Conservation (phyloP, 2,329 filamentous ascomycete genomes). For the Fusarium virguliforme region DNA sequence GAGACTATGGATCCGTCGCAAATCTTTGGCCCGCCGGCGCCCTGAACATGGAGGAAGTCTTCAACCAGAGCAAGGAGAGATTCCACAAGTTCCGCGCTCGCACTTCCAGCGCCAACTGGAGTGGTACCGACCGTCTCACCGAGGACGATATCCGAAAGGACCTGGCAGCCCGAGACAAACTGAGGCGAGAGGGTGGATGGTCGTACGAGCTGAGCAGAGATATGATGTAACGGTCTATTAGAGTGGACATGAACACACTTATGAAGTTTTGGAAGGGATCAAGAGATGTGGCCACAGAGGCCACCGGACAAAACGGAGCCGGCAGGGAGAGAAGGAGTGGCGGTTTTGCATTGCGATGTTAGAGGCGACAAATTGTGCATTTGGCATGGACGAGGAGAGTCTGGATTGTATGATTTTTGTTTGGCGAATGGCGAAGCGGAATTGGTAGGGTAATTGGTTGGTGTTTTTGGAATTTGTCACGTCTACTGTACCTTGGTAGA, state of each 20-base stretch:
- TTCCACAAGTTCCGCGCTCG: constrained; percentile 90
- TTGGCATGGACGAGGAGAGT: constrained; percentile 33
- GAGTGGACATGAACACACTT: constrained; percentile 36
- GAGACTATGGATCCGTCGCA: constrained; percentile 87
- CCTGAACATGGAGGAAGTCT: constrained; percentile 98
- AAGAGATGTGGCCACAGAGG: constrained; percentile 22
- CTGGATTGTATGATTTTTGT: constrained; percentile 28
- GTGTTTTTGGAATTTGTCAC: constrained; percentile 7
- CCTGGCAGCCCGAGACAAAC: constrained; percentile 81
- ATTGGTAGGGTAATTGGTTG: constrained; percentile 13
- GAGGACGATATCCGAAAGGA: constrained; percentile 90
- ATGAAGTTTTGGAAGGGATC: constrained; percentile 26
- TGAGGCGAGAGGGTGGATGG: constrained; percentile 90
- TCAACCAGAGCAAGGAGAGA: constrained; percentile 88
- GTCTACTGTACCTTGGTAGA: not conserved
- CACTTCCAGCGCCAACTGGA: constrained; percentile 97
- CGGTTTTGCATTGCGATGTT: constrained; percentile 35
- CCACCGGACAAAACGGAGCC: constrained; percentile 27
- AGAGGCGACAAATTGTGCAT: constrained; percentile 44
- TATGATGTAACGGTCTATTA: constrained; percentile 55
- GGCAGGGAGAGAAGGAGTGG: constrained; percentile 33
- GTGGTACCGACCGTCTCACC: constrained; percentile 83
- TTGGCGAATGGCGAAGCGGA: constrained; percentile 47
- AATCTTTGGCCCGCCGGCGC: constrained; percentile 91
- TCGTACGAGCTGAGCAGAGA: constrained; percentile 74